These are phyloP conservation scores for Leccinum broughii DNA, from an alignment of 768 basidiomycete species.

Conservation along the genomic window DNA sequence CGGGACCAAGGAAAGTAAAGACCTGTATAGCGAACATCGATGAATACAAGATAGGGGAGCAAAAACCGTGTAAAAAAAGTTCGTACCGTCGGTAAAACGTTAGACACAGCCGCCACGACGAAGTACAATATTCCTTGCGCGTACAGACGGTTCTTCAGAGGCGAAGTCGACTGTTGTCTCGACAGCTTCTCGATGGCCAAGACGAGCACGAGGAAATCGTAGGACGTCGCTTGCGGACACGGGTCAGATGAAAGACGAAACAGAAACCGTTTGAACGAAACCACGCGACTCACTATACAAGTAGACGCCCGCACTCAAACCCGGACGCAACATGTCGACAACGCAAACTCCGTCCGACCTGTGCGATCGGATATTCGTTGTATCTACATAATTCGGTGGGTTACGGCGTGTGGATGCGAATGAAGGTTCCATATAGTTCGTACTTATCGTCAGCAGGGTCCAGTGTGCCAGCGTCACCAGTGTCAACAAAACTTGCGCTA, in stretches of 20 bases:
- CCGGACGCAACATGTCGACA: not conserved
- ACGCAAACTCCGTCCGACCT: not conserved
- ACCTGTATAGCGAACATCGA: constrained; percentile 2
- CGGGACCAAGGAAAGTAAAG: constrained; percentile 10
- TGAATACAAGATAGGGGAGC: not conserved
- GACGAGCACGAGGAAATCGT: constrained; percentile 21
- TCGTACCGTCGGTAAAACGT: constrained; percentile 17
- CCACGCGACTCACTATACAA: constrained; percentile 20
- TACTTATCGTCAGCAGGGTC: constrained; percentile 20
- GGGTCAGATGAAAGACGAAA: not conserved
- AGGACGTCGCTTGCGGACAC: constrained; percentile 17
- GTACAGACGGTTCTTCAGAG: constrained; percentile 17
- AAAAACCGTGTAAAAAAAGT: no score
- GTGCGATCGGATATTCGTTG: constrained; percentile 2
- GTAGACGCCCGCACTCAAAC: constrained; percentile 9
- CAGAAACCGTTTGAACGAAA: not conserved
- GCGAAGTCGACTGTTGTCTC: constrained; percentile 13
- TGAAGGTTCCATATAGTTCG: not conserved
- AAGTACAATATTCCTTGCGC: constrained; percentile 27
- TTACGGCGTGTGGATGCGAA: not conserved
- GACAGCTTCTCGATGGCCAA: constrained; percentile 21
- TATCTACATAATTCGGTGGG: constrained; percentile 10
- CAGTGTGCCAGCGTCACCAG: constrained; percentile 23
- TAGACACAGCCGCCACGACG: constrained; percentile 14
- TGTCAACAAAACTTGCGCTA: constrained; percentile 18